phyloP scores from a whole-genome alignment of 345 rosid species.

The Brassica napus region DNA sequence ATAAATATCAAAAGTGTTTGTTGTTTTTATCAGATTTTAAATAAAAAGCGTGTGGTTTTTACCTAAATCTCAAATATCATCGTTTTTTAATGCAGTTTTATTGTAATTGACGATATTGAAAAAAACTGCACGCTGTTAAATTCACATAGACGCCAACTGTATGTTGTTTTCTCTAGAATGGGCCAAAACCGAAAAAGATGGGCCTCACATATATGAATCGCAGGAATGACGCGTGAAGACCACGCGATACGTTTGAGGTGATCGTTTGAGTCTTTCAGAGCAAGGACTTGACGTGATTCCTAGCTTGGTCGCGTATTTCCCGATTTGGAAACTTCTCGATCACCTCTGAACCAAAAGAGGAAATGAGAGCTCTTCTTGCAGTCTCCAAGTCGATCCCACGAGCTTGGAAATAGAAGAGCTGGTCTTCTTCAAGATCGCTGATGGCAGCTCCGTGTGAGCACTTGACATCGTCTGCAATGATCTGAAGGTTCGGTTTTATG shows the following conservation, averaged over 20 bases:
- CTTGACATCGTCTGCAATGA: slow-evolving; percentile 83
- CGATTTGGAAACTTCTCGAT: slow-evolving; percentile 55
- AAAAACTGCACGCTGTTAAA: background rate
- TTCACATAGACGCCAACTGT: background rate
- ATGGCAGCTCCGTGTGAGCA: slow-evolving; percentile 98
- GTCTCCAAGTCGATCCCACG: slow-evolving; percentile 76
- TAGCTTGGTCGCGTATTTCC: slow-evolving; percentile 50
- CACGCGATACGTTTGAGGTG: background rate
- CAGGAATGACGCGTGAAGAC: background rate
- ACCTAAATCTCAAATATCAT: background rate
- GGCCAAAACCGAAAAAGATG: background rate
- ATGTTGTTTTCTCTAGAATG: background rate
- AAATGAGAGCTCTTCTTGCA: slow-evolving; percentile 79
- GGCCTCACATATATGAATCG: background rate
- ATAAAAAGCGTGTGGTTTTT: slow-evolving; percentile 21
- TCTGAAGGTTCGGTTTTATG: slow-evolving; percentile 92
- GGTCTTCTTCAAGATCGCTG: slow-evolving; percentile 85
- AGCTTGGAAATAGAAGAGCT: slow-evolving; percentile 85
- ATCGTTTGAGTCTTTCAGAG: slow-evolving; percentile 29
- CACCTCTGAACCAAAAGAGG: slow-evolving; percentile 84
- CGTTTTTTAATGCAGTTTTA: background rate
- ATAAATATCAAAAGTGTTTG: slow-evolving; percentile 4
- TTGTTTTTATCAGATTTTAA: slow-evolving; percentile 16
- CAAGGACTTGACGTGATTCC: slow-evolving; percentile 58
- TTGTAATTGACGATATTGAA: background rate